Base-by-base conservation (phyloP, 1,284 basidiomycete genomes). In the Fomitopsis pinicola region DNA sequence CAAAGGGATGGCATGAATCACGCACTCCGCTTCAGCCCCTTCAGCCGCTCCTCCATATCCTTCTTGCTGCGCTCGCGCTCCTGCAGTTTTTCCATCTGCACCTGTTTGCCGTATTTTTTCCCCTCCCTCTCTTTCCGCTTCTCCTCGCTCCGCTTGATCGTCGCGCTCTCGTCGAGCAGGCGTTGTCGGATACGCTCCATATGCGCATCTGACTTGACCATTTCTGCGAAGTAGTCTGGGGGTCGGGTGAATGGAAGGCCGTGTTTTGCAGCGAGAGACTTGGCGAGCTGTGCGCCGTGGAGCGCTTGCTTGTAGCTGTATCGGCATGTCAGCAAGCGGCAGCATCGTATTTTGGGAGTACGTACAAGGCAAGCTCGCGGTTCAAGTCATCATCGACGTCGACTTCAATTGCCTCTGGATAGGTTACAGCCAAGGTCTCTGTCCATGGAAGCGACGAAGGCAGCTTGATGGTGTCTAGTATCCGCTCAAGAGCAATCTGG, bases 41-140 rank as follows among this genome's bases (percentile, higher is more conserved):
- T 89, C 57, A 96, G 78, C 50, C 88, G 79, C 66, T 96, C 92
- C 63, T 91, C 89, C 82, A 94, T 88, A 62, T 92, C 88, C 78
- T 94, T 95, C 83, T 95, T 78, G 62, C 75, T 75, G 63, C 73
- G 75, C 73, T 93, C 86, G 52, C 94, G 78, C 78, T 94, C 89
- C 72, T 89, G 87, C 68, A 89, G 78, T 76, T 93, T 93, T 77
- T 95, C 92, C 58, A 89, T 78, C 76, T 96, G 94, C 26, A 98
- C 95, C 76, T 98, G 94, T 76, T 98, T 98, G 55, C 97, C 97
- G 71, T 94, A 97, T 82, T 98, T 98, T 81, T 98, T 98, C 63
- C 95, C 90, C 72, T 98, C 93, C 57, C 97, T 84, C 76, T 98
- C 93, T 71, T 89, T 90, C 70, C 93, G 87, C 71, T 95, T 96